phyloP scores from a whole-genome alignment of 345 rosid species.

The Heritiera fomes region DNA sequence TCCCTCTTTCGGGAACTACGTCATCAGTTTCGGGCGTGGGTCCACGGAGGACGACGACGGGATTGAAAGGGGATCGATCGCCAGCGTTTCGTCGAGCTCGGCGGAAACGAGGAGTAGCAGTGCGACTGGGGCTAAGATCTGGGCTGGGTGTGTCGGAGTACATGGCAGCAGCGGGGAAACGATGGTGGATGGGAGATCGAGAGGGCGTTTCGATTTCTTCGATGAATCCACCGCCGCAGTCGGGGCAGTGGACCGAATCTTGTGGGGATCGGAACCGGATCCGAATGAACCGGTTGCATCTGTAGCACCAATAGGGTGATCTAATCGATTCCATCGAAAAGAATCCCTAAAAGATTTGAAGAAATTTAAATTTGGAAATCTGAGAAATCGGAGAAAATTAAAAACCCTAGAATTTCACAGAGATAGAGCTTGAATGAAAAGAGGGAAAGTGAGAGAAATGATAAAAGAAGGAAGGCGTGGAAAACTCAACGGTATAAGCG shows the following conservation, averaged over 20 bases:
- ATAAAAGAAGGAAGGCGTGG: constrained; percentile 9
- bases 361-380: not conserved
- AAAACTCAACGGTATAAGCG: constrained; percentile 28
- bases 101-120: constrained; percentile 31
- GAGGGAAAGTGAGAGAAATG: not conserved
- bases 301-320: constrained; percentile 61
- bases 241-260: constrained; percentile 47
- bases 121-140: constrained; percentile 25
- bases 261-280: constrained; percentile 30
- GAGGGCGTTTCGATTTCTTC: constrained; percentile 45
- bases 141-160: constrained; percentile 30
- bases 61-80: constrained; percentile 68
- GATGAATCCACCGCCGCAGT: constrained; percentile 55
- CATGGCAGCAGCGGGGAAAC: constrained; percentile 28
- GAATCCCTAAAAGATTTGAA: not conserved
- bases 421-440: not conserved
- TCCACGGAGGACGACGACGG: constrained; percentile 60
- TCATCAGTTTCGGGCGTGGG: constrained; percentile 34
- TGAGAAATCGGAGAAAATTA: not conserved
- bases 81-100: constrained; percentile 47
- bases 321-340: constrained; percentile 35
- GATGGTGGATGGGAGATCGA: constrained; percentile 33
- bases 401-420: constrained; percentile 31
- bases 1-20: constrained; percentile 30
- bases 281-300: constrained; percentile 47